Evolutionary conservation across 805 yeast species (phyloP), one percentile per base, ranked within the genome.

Genomic region (Metschnikowia lachancei): DNA sequence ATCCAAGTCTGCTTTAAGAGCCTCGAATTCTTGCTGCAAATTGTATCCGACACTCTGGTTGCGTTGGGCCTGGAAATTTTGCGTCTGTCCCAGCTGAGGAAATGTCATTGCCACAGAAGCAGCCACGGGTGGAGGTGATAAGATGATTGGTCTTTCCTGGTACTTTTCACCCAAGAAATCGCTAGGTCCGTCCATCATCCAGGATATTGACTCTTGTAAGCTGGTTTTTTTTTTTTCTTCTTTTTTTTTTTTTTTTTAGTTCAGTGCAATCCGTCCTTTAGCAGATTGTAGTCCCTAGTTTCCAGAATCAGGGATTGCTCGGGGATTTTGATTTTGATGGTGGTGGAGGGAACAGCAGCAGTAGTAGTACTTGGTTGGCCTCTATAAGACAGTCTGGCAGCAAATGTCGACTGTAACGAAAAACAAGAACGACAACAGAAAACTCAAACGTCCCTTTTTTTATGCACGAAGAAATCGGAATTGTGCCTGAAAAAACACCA

Each of bases 21-120:
- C 71, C 51, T 72, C 75, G 52, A 72, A 72, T 56, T 72, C 77
- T 41, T 72, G 75, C 55, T 72, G 75, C 56, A 72, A 63, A 55
- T 72, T 70, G 58, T 65, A 72, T 7, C 76, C 75, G 19, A 72
- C 77, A 52, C 73, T 67, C 53, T 65, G 75, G 53, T 72, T 74
- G 40, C 76, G 58, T 42, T 55, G 53, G 17, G 45, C 49, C 33
- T 36, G 49, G 35, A 10, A 40, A 8, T 22, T 28, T 17, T 30
- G 24, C 7, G 24, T 8, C 8, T 20, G 39, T 33, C 35, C 49
- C 16, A 16, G 22, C 22, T 19, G 31, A 5, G 39, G 19, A 24
- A 22, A 24, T 16, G 18, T 7, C 37, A 35, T 35, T 16, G 18
- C 24, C 37, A 35, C 18, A 4, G 26, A 17, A 10, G 39, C 16